phyloP scores from a whole-genome alignment of 2,329 filamentous ascomycete genomes.

The Talaromyces sp. region DNA sequence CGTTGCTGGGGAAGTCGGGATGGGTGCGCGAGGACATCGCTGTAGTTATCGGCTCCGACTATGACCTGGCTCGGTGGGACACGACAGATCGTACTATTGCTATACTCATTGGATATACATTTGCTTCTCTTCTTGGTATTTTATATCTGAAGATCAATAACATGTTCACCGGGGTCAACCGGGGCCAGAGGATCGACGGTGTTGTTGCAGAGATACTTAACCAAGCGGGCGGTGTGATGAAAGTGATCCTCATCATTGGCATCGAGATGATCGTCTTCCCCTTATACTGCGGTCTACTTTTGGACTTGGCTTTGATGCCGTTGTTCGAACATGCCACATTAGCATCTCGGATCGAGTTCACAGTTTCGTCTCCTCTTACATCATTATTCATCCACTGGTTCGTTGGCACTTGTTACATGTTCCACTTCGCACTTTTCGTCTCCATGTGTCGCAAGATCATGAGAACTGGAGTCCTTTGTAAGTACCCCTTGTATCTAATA shows the following conservation, averaged over 20 bases:
- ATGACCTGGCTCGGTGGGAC: constrained; percentile 63
- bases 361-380: constrained; percentile 72
- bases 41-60: constrained; percentile 42
- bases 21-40: constrained; percentile 22
- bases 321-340: constrained; percentile 80
- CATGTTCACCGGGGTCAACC: constrained; percentile 58
- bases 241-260: constrained; percentile 95
- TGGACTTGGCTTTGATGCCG: constrained; percentile 83
- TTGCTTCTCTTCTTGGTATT: constrained; percentile 68
- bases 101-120: constrained; percentile 74
- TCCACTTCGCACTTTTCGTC: constrained; percentile 97
- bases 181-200: constrained; percentile 61
- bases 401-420: constrained; percentile 98
- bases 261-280: constrained; percentile 99
- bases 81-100: constrained; percentile 66
- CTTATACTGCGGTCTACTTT: constrained; percentile 85
- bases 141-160: constrained; percentile 73
- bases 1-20: constrained; percentile 12
- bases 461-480: constrained; percentile 87
- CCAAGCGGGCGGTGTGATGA: constrained; percentile 94
- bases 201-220: constrained; percentile 73
- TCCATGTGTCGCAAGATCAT: constrained; percentile 99
- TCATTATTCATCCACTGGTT: constrained; percentile 99
- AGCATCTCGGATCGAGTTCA: constrained; percentile 72
- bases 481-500: constrained; percentile 34